phyloP scores from a whole-genome alignment of 495 filamentous ascomycete species.

The Penicillium waksmanii region DNA sequence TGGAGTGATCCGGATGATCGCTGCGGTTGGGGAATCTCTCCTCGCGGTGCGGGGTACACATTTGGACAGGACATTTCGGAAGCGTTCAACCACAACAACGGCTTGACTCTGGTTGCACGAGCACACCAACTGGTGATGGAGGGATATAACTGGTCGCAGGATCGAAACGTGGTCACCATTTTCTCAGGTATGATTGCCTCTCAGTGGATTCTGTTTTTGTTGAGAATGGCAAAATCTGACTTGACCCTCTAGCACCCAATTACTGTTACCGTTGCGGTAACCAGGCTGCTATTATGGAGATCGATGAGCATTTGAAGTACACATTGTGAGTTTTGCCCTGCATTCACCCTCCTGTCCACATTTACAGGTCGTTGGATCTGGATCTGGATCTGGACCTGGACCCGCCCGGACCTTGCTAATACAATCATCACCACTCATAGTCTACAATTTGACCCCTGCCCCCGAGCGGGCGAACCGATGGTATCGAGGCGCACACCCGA shows the following conservation, averaged over 20 bases:
- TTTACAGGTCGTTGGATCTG: not conserved
- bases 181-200: slow-evolving; percentile 75
- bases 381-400: slow-evolving; percentile 3
- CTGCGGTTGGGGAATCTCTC: slow-evolving; percentile 98
- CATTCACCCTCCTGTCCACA: not conserved
- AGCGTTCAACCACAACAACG: slow-evolving; percentile 99
- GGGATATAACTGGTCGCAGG: slow-evolving; percentile 97
- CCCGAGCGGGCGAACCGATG: slow-evolving; percentile 96
- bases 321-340: slow-evolving; percentile 80
- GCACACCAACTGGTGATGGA: slow-evolving; percentile 98
- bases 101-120: slow-evolving; percentile 89
- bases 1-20: slow-evolving; percentile 99
- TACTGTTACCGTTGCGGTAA: slow-evolving; percentile 99
- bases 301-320: slow-evolving; percentile 98
- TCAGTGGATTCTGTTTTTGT: not conserved
- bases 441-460: slow-evolving; percentile 99
- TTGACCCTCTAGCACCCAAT: slow-evolving; percentile 71
- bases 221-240: slow-evolving; percentile 10
- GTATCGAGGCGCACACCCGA: slow-evolving; percentile 96
- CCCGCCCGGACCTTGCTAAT: slow-evolving; percentile 15
- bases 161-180: slow-evolving; percentile 96
- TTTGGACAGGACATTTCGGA: slow-evolving; percentile 99
- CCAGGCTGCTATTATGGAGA: slow-evolving; percentile 99
- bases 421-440: slow-evolving; percentile 46
- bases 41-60: slow-evolving; percentile 95